phyloP scores from a whole-genome alignment of 305 asterid genomes.

The Fraxinus velutina region DNA sequence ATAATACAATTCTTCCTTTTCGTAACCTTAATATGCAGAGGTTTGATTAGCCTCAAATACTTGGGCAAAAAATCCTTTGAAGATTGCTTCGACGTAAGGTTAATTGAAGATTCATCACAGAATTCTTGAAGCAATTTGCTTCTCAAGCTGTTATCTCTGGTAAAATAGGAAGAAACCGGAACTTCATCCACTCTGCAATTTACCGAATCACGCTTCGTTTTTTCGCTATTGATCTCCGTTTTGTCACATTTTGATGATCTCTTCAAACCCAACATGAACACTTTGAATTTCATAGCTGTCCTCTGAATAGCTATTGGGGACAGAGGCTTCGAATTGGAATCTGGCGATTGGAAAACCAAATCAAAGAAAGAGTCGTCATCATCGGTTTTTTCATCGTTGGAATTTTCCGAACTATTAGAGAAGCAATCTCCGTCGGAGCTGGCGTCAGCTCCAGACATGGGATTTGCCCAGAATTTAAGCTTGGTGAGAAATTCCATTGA shows the following conservation, averaged over 20 bases:
- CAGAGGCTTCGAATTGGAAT: conserved; percentile 29
- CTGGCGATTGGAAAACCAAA: conserved; percentile 32
- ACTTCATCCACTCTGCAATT: conserved; percentile 38
- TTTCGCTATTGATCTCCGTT: conserved; percentile 26
- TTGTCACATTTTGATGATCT: conserved; percentile 44
- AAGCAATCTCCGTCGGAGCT: not conserved
- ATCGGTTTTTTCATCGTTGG: conserved; percentile 20
- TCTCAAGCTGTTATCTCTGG: conserved; percentile 66
- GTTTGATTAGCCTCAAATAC: conserved; percentile 65
- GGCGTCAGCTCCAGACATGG: not conserved
- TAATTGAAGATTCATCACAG: conserved; percentile 27
- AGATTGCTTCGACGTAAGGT: conserved; percentile 33
- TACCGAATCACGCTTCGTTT: conserved; percentile 45
- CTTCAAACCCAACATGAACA: conserved; percentile 53
- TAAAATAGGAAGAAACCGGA: conserved; percentile 28
- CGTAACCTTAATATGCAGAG: conserved; percentile 50
- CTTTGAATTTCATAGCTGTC: conserved; percentile 54
- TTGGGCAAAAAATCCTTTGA: conserved; percentile 28
- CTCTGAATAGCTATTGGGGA: conserved; percentile 34
- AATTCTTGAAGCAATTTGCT: conserved; percentile 55
- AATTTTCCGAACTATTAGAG: not conserved
- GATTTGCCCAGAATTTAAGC: not conserved
- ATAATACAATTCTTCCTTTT: conserved; percentile 27
- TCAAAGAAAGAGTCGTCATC: conserved; percentile 45
- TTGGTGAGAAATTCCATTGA: not conserved